phyloP scores from a whole-genome alignment of 2,329 filamentous ascomycete species.

The Fusarium odoratissimum region DNA sequence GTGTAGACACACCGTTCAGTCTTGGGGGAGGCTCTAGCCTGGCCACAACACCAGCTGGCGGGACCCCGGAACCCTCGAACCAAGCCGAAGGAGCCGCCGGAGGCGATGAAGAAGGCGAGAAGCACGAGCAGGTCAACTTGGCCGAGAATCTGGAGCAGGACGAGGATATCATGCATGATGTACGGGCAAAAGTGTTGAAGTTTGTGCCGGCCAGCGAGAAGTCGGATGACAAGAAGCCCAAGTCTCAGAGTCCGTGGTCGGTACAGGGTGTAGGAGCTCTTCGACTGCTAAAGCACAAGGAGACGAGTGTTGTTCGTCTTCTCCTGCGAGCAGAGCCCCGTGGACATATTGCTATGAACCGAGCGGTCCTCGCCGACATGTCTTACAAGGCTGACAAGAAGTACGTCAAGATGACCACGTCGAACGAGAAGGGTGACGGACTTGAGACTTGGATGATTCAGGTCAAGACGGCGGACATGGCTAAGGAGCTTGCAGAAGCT shows the following conservation, averaged over 20 bases:
- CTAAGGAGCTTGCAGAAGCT: conserved; percentile 63
- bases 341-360: conserved; percentile 80
- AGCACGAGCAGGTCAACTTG: conserved; percentile 77
- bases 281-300: conserved; percentile 79
- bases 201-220: conserved; percentile 63
- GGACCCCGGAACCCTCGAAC: conserved; percentile 67
- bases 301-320: conserved; percentile 73
- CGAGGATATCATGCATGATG: conserved; percentile 76
- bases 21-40: conserved; percentile 70
- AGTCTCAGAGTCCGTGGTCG: conserved; percentile 71
- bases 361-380: conserved; percentile 69
- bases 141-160: conserved; percentile 76
- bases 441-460: conserved; percentile 78
- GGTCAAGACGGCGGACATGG: conserved; percentile 72
- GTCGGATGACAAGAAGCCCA: conserved; percentile 57
- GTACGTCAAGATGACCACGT: conserved; percentile 68
- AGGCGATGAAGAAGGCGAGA: conserved; percentile 64
- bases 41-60: conserved; percentile 68
- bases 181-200: conserved; percentile 76
- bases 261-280: conserved; percentile 78
- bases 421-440: conserved; percentile 67
- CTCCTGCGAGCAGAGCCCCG: conserved; percentile 80
- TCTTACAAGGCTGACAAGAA: conserved; percentile 72
- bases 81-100: conserved; percentile 57
- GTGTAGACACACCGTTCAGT: conserved; percentile 65